Evolutionary conservation across 2,329 filamentous ascomycete species (phyloP), one percentile per base, ranked within the genome.

Genomic region (Penicillium sp.): DNA sequence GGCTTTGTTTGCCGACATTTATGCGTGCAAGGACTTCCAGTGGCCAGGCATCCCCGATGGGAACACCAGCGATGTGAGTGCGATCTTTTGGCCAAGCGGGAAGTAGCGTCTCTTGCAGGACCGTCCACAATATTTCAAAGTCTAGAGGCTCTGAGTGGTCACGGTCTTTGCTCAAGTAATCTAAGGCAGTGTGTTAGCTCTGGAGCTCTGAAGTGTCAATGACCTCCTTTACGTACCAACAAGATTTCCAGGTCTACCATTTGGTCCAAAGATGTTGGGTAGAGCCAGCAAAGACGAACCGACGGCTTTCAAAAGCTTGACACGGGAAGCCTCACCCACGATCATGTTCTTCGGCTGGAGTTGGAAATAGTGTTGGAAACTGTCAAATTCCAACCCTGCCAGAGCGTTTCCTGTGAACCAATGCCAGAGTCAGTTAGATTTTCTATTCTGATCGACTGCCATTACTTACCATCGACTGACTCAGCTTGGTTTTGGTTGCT

Each of bases 31-130:
- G 54, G 1, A 54, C 51, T 26, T 56, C 38, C 0, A 81, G 63
- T 4, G 77, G 77, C 79, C 79, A 81, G 5, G 79, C 78, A 54
- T 81, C 79, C 2, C 79, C 79, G 13, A 81, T 72, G 0, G 78
- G 76, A 2, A 65, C 55, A 5, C 74, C 76, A 1, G 67, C 58
- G 4, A 80, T 59, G 0, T 63, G 65, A 1, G 71, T 73, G 0
- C 79, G 74, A 41, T 78, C 69, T 6, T 70, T 69, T 1, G 79
- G 78, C 79, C 79, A 81, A 0, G 74, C 68, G 0, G 79, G 79
- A 1, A 81, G 74, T 9, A 81, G 67, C 0, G 78, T 62, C 0
- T 54, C 64, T 48, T 81, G 79, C 2, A 79, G 66, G 2, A 70
- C 65, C 4, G 62, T 60, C 79, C 79, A 78, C 12, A 80, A 69